phyloP scores from a whole-genome alignment of 805 yeast species.

The Wickerhamiella nectarea region DNA sequence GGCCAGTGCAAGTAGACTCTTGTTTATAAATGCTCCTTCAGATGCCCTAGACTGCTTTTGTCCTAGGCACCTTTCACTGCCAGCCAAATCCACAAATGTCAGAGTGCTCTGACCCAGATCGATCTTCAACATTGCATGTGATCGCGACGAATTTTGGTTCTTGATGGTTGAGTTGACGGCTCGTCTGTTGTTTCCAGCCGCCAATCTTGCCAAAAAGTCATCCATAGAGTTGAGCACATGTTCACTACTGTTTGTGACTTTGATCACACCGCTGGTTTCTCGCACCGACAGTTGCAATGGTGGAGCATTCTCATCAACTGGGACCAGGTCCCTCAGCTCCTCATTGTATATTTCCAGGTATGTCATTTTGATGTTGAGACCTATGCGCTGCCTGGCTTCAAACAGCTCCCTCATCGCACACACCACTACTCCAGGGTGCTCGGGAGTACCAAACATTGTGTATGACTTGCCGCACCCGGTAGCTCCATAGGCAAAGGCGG shows the following conservation, averaged over 20 bases:
- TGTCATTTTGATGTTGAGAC: slow-evolving; percentile 43
- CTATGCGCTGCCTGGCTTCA: slow-evolving; percentile 42
- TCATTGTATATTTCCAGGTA: slow-evolving; percentile 88
- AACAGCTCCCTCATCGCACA: slow-evolving; percentile 68
- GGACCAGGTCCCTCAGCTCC: slow-evolving; percentile 63
- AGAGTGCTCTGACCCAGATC: slow-evolving; percentile 41
- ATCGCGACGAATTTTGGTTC: slow-evolving; percentile 76
- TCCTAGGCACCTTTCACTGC: slow-evolving; percentile 88
- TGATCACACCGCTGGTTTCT: slow-evolving; percentile 49
- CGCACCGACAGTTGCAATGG: slow-evolving; percentile 33
- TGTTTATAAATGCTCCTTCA: slow-evolving; percentile 90
- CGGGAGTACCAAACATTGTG: slow-evolving; percentile 66
- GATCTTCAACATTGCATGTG: slow-evolving; percentile 85
- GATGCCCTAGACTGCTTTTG: slow-evolving; percentile 58
- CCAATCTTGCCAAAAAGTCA: slow-evolving; percentile 16
- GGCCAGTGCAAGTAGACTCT: slow-evolving; percentile 76
- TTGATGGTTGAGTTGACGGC: slow-evolving; percentile 84
- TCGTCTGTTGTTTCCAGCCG: slow-evolving; percentile 27
- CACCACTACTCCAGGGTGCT: slow-evolving; percentile 66
- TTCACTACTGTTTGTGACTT: slow-evolving; percentile 56
- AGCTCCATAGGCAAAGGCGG: slow-evolving; percentile 89
- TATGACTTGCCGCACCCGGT: slow-evolving; percentile 96
- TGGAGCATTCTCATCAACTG: slow-evolving; percentile 34
- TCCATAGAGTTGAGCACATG: slow-evolving; percentile 37
- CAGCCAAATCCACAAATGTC: slow-evolving; percentile 81